Percentiles rank a stretch among this genome's conserved stretches.
These are phyloP conservation scores for Trypanosoma lewisi DNA, from an alignment of 208 protist genomes.

Conservation along the genomic window DNA sequence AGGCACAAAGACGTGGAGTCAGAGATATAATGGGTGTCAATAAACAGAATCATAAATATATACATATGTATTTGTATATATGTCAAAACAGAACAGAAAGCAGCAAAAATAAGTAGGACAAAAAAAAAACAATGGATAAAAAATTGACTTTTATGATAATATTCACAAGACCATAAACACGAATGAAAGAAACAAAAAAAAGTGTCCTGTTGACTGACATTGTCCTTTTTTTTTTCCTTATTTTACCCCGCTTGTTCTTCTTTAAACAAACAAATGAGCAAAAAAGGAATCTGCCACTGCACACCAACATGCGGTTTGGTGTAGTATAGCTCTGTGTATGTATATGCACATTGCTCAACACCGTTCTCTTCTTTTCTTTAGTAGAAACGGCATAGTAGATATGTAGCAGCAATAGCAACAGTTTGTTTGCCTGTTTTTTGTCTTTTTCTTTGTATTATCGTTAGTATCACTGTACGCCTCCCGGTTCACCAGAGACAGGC, in stretches of 20 bases:
- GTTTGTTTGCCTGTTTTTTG: not conserved
- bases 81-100: not conserved
- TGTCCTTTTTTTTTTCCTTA: no score
- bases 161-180: not conserved
- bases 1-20: not conserved
- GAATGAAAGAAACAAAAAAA: not conserved
- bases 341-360: no score
- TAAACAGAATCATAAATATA: not conserved
- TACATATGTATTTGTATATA: slow-evolving; percentile 4
- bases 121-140: not conserved
- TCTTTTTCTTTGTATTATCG: not conserved
- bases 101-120: not conserved
- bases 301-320: no score
- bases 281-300: no score
- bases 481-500: not conserved
- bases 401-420: not conserved
- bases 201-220: not conserved
- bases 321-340: no score
- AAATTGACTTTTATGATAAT: not conserved
- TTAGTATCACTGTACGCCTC: not conserved
- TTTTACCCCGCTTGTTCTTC: no score
- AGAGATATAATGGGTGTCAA: not conserved
- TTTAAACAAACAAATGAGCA: no score
- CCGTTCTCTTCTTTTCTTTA: no score
- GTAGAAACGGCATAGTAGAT: no score